Conservation (phyloP, 768 basidiomycete species). For the Mycena leptocephala region DNA sequence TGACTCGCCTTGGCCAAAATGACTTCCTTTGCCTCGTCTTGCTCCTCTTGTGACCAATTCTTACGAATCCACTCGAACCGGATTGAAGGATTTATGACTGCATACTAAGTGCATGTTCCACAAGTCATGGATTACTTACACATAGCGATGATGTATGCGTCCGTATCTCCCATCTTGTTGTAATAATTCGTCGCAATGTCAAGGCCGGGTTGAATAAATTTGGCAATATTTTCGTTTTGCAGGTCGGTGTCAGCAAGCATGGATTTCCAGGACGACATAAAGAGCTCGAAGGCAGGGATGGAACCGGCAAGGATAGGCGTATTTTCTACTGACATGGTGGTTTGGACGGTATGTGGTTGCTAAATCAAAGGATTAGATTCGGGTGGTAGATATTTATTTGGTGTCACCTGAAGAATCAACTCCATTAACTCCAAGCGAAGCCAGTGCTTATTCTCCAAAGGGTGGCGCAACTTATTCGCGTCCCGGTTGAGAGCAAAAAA, state of each 20-base stretch:
- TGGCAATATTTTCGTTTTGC: neutral
- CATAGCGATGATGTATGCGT: neutral
- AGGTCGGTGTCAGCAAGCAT: neutral
- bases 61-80: too few relatives aligned
- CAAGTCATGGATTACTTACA: neutral
- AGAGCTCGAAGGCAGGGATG: conserved; percentile 2
- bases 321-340: neutral
- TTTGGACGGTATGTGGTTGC: conserved; percentile 10
- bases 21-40: conserved; percentile 3
- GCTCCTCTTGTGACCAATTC: neutral
- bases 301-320: too few relatives aligned
- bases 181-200: conserved; percentile 2
- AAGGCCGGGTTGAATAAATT: conserved; percentile 7
- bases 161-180: conserved; percentile 11
- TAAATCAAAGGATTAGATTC: neutral
- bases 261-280: neutral
- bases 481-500: conserved; percentile 9
- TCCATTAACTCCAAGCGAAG: neutral
- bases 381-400: neutral
- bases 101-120: neutral
- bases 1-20: conserved; percentile 2
- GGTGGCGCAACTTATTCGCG: conserved; percentile 5
- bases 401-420: neutral
- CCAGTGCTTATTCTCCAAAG: conserved; percentile 9
- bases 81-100: neutral